phyloP scores from a whole-genome alignment of 305 asterid species.

The Vinca major region DNA sequence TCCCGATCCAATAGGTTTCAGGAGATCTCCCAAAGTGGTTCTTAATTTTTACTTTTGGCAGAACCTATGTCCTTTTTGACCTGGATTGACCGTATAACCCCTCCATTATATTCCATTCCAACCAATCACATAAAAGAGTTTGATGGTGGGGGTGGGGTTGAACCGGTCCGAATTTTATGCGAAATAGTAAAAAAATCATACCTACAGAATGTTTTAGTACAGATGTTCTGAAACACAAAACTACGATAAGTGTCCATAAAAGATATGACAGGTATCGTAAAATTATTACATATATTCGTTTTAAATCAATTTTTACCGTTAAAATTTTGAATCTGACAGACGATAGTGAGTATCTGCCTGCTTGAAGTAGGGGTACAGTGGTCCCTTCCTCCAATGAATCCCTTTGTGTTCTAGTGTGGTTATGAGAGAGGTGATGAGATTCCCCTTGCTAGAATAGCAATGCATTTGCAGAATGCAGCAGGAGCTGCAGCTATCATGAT shows the following conservation, averaged over 20 bases:
- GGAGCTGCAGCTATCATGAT: conserved; percentile 12
- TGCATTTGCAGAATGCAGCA: conserved; percentile 6
- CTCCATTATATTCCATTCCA: conserved; percentile 6
- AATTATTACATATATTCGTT: no score
- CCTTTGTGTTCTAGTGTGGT: not conserved
- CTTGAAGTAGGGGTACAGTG: not conserved
- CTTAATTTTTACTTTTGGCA: conserved; percentile 12
- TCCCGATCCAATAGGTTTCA: conserved; percentile 24
- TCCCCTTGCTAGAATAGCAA: conserved; percentile 10
- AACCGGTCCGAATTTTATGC: no score
- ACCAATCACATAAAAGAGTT: conserved; percentile 18
- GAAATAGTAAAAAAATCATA: no score
- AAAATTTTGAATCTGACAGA: no score
- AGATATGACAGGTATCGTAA: no score
- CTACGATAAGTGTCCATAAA: no score
- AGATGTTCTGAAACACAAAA: no score
- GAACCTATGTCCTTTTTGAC: conserved; percentile 25
- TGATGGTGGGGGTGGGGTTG: not conserved
- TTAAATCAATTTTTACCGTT: no score
- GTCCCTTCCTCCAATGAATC: conserved; percentile 12
- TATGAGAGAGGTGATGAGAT: conserved; percentile 10
- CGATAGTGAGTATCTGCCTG: no score
- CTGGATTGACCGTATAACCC: conserved; percentile 24
- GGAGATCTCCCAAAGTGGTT: conserved; percentile 22
- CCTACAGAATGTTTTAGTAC: no score